Base-by-base conservation (phyloP, 2,329 filamentous ascomycete species). In the Pyrenophora graminea region DNA sequence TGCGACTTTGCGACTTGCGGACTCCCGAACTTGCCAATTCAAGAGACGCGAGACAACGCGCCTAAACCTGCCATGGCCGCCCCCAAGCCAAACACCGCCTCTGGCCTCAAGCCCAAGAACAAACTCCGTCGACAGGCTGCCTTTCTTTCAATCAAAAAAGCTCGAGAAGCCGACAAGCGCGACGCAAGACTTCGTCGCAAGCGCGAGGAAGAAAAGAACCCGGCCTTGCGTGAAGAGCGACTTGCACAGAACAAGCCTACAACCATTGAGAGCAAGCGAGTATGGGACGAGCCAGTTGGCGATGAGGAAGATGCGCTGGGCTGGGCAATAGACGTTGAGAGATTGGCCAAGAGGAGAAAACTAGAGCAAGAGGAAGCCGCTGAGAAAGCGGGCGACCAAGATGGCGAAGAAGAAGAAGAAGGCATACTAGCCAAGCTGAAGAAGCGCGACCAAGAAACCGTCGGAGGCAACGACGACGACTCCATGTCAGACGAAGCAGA, bases 121-220 rank as follows among this genome's bases (percentile, higher is more conserved):
- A 97, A 96, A 74, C 76, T 90, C 18, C 87, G 86, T 69, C 83
- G 94, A 56, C 84, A 94, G 71, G 81, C 87, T 63, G 82, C 93
- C 53, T 88, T 91, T 68, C 80, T 96, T 53, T 85, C 89, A 62
- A 83, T 88, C 68, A 97, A 97, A 77, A 88, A 88, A 69, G 79
- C 82, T 38, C 84, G 84, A 59, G 89, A 91, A 69, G 87, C 86
- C 68, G 79, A 85, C 39, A 89, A 88, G 65, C 86, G 90, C 66
- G 89, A 91, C 65, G 82, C 86, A 66, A 85, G 92, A 56, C 88
- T 91, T 70, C 83, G 84, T 41, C 82, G 90, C 53, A 91, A 90
- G 76, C 90, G 88, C 75, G 89, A 92, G 68, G 94, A 99, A 75
- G 84, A 87, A 58, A 89, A 88, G 72, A 85, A 97, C 66, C 92